These are phyloP conservation scores for Kazachstania martiniae DNA, from an alignment of 805 yeast genomes.

Conservation along the genomic window DNA sequence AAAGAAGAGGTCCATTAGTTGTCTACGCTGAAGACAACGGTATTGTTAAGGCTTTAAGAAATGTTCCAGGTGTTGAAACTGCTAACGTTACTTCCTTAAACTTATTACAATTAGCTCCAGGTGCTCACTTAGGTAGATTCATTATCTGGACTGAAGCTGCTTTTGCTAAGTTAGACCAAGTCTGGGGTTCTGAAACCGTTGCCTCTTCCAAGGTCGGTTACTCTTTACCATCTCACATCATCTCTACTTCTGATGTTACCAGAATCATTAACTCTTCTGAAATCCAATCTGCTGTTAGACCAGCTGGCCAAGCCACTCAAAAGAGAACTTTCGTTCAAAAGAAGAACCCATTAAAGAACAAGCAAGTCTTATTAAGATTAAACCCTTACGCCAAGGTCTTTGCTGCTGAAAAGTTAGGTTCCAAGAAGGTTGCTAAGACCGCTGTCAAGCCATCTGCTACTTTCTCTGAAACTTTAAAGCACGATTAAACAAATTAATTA, in stretches of 20 bases:
- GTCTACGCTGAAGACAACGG: slow-evolving; percentile 98
- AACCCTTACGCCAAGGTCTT: slow-evolving; percentile 99
- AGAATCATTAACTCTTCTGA: slow-evolving; percentile 98
- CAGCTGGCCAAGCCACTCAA: slow-evolving; percentile 89
- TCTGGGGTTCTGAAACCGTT: slow-evolving; percentile 90
- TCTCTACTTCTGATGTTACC: slow-evolving; percentile 91
- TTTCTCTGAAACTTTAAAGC: slow-evolving; percentile 57
- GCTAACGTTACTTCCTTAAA: slow-evolving; percentile 85
- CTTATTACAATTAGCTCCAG: slow-evolving; percentile 98
- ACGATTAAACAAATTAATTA: slow-evolving; percentile 32
- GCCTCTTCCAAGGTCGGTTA: slow-evolving; percentile 78
- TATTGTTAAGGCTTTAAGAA: slow-evolving; percentile 96
- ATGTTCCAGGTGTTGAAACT: slow-evolving; percentile 99
- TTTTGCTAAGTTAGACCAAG: slow-evolving; percentile 88
- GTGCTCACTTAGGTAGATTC: slow-evolving; percentile 99
- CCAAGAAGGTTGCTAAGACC: slow-evolving; percentile 59
- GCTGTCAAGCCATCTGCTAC: slow-evolving; percentile 62
- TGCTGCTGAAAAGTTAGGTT: slow-evolving; percentile 83
- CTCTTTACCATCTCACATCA: slow-evolving; percentile 88
- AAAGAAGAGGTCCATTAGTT: slow-evolving; percentile 99
- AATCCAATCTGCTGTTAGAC: slow-evolving; percentile 93
- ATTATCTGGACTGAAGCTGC: slow-evolving; percentile 99
- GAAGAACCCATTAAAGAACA: slow-evolving; percentile 99
- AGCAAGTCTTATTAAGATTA: slow-evolving; percentile 93
- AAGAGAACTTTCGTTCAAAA: slow-evolving; percentile 92